Conservation (phyloP, 2,329 filamentous ascomycete genomes). For the Xylariaceae sp. region DNA sequence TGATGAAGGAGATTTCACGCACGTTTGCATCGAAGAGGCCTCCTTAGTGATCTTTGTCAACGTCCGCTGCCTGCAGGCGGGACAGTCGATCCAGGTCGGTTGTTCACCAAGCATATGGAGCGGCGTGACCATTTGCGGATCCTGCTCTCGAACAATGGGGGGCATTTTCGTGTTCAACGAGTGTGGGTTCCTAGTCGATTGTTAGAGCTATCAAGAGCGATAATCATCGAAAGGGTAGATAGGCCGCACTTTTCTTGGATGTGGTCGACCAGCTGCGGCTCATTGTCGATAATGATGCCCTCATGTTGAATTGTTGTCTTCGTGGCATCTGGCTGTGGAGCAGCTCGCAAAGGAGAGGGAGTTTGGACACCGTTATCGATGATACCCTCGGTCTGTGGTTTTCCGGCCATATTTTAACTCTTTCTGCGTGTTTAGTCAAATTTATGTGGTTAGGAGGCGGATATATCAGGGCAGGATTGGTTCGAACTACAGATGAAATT, state of each 20-base stretch:
- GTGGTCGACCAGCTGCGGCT: too few relatives aligned
- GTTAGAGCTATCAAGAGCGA: too few relatives aligned
- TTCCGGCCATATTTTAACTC: neutral
- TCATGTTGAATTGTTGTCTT: neutral
- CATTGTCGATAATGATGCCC: too few relatives aligned
- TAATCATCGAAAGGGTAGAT: too few relatives aligned
- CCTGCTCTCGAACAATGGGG: slow-evolving; percentile 4
- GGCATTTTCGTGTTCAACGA: neutral
- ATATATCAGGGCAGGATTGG: neutral
- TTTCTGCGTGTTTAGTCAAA: neutral
- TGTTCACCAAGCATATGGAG: slow-evolving; percentile 2
- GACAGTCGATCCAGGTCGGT: slow-evolving; percentile 19
- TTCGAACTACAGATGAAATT: too few relatives aligned
- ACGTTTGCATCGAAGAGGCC: slow-evolving; percentile 12
- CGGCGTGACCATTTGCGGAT: slow-evolving; percentile 12
- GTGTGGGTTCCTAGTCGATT: too few relatives aligned
- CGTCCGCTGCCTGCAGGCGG: slow-evolving; percentile 11
- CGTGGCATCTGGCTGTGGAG: neutral
- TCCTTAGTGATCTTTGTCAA: slow-evolving; percentile 5
- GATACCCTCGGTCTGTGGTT: neutral
- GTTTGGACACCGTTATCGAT: neutral
- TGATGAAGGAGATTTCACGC: slow-evolving; percentile 1
- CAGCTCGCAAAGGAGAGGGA: neutral
- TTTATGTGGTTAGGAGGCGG: too few relatives aligned
- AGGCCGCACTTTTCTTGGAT: too few relatives aligned